A percentile compares a stretch with the other conserved stretches of the same genome.
Evolutionary conservation across 768 basidiomycete genomes (phyloP).

Genomic region (Paxillus rubicundulus): DNA sequence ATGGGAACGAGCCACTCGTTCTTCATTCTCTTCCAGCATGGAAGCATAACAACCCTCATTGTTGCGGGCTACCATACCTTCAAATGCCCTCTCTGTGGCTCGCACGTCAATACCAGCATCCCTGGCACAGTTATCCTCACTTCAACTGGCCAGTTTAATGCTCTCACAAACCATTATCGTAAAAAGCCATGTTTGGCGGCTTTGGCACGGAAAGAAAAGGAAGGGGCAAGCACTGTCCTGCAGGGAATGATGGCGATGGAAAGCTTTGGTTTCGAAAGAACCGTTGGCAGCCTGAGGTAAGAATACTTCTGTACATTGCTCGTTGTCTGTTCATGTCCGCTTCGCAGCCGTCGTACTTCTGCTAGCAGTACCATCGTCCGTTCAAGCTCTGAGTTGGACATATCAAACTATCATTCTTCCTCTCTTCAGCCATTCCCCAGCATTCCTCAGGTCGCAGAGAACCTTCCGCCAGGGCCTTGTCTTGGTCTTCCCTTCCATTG

Average conservation of each 20-base stretch:
- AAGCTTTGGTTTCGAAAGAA: not conserved
- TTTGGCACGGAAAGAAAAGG: not conserved
- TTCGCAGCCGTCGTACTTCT: too few relatives aligned
- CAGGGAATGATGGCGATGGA: not conserved
- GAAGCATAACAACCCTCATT: not conserved
- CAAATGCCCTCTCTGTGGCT: not conserved
- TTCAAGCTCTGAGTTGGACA: too few relatives aligned
- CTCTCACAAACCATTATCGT: not conserved
- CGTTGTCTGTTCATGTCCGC: too few relatives aligned
- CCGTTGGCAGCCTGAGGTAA: too few relatives aligned
- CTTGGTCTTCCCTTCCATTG: too few relatives aligned
- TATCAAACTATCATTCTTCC: too few relatives aligned
- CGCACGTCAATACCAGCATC: not conserved
- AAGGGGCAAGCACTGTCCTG: not conserved
- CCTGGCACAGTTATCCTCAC: not conserved
- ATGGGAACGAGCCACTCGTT: not conserved
- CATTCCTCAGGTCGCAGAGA: too few relatives aligned
- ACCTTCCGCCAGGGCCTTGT: too few relatives aligned
- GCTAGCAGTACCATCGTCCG: too few relatives aligned
- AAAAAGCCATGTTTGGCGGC: not conserved
- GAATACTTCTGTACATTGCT: too few relatives aligned
- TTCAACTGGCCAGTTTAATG: not conserved
- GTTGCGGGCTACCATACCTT: not conserved
- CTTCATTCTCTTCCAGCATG: not conserved
- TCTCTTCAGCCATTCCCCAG: too few relatives aligned